These are phyloP conservation scores for Neonectria hederae DNA, from an alignment of 2,329 filamentous ascomycete genomes.

Conservation along the genomic window DNA sequence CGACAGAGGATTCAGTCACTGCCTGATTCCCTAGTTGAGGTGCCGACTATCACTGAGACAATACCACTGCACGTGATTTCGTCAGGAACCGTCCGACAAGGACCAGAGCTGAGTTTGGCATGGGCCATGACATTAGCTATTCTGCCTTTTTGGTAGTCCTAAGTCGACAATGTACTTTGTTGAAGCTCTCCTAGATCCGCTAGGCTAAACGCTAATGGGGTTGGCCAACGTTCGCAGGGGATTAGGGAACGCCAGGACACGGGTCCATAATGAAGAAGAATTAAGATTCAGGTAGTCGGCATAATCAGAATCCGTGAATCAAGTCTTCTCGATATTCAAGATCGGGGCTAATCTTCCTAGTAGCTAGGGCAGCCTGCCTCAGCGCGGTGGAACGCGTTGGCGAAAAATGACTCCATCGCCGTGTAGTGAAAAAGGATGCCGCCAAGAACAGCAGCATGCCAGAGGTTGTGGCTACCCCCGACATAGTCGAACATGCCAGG, in stretches of 20 bases:
- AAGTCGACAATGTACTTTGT: background rate
- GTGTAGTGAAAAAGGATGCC: slow-evolving; percentile 97
- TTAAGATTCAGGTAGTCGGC: background rate
- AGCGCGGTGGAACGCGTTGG: slow-evolving; percentile 76
- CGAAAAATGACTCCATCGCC: slow-evolving; percentile 96
- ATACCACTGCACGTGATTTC: background rate
- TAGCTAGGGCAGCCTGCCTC: slow-evolving; percentile 66
- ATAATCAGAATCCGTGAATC: background rate
- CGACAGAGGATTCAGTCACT: background rate
- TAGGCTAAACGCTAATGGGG: background rate
- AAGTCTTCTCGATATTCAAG: background rate
- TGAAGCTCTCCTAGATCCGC: background rate
- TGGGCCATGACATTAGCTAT: background rate
- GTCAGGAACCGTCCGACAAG: background rate
- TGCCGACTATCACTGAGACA: background rate
- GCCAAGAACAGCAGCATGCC: slow-evolving; percentile 93
- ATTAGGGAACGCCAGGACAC: background rate
- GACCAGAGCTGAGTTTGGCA: background rate
- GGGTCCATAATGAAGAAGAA: background rate
- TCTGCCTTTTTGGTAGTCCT: background rate
- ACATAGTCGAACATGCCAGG: slow-evolving; percentile 96
- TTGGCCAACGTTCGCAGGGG: background rate
- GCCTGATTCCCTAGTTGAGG: background rate
- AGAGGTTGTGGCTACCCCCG: slow-evolving; percentile 95
- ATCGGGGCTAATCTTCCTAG: slow-evolving; percentile 42